Percentiles rank a stretch among this genome's conserved stretches.
These are phyloP conservation scores for Globisporangium mamillatum DNA, from an alignment of 352 stramenopile species.

Conservation along the genomic window DNA sequence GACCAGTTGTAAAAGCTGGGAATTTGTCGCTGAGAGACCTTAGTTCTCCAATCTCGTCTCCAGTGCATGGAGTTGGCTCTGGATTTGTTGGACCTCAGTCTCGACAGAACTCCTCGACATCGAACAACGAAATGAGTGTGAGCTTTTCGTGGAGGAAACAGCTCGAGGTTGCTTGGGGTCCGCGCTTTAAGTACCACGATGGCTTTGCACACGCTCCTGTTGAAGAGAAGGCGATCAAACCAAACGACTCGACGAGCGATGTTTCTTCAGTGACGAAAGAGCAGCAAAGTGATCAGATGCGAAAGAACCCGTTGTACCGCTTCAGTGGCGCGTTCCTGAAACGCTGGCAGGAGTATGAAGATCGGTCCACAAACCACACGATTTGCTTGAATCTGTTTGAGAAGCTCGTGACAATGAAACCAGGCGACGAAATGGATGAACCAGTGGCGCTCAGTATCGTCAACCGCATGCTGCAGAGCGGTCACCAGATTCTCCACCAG, in stretches of 20 bases:
- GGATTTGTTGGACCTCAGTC: conserved; percentile 9
- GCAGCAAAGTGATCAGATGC: not conserved
- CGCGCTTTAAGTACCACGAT: conserved; percentile 46
- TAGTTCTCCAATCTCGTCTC: conserved; percentile 14
- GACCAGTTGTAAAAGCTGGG: conserved; percentile 3
- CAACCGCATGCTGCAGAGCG: conserved; percentile 48
- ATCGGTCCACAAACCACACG: conserved; percentile 50
- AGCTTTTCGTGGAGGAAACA: conserved; percentile 56
- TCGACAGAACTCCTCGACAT: conserved; percentile 21
- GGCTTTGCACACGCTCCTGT: conserved; percentile 11
- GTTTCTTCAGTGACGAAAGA: not conserved
- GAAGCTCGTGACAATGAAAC: conserved; percentile 37
- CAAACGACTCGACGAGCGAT: not conserved
- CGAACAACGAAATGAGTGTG: conserved; percentile 25
- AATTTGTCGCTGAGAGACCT: conserved; percentile 15
- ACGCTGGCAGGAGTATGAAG: conserved; percentile 49
- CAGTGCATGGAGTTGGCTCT: conserved; percentile 15
- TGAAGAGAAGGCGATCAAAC: not conserved
- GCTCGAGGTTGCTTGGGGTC: conserved; percentile 54
- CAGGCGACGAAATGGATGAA: conserved; percentile 51
- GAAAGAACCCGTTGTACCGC: conserved; percentile 41
- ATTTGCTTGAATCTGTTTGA: conserved; percentile 48
- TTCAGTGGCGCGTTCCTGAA: conserved; percentile 49
- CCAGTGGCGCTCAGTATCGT: conserved; percentile 50
- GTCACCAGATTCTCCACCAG: conserved; percentile 62